Conservation (phyloP, 768 basidiomycete genomes). For the Mycena polygramma region DNA sequence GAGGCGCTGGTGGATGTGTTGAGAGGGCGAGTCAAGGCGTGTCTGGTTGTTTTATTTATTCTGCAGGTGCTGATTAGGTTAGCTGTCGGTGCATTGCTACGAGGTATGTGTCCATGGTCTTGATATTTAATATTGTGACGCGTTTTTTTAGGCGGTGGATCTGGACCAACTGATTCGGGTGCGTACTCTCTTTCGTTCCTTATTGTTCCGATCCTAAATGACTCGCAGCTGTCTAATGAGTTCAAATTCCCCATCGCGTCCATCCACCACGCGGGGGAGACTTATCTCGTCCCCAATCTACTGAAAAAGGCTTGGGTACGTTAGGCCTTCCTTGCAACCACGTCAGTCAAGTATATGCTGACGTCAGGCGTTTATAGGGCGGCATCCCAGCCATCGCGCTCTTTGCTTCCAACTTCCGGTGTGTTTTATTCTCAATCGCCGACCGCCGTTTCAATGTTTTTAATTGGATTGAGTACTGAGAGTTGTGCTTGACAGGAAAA, state of each 20-base stretch:
- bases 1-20: constrained; percentile 79
- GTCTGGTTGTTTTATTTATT: not conserved
- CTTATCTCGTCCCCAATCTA: constrained; percentile 83
- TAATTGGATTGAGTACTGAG: too few species aligned
- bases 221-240: constrained; percentile 76
- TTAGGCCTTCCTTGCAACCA: too few species aligned
- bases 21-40: constrained; percentile 80
- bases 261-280: constrained; percentile 85
- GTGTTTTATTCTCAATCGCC: not conserved
- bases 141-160: constrained; percentile 65
- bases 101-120: constrained; percentile 43
- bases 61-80: constrained; percentile 3
- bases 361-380: too few species aligned
- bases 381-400: constrained; percentile 77
- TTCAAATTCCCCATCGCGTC: constrained; percentile 83
- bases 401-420: constrained; percentile 75
- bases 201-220: not conserved
- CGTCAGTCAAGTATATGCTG: too few species aligned
- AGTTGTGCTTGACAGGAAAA: constrained; percentile 46
- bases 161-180: constrained; percentile 77
- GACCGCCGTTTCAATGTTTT: too few species aligned
- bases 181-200: constrained; percentile 37
- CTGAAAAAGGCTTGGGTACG: constrained; percentile 80
- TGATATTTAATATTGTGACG: too few species aligned
- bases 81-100: constrained; percentile 59